A percentile compares a stretch with the other conserved stretches of the same genome.
phyloP scores from a whole-genome alignment of 306 rosid genomes.

The cucumber (Cucumis sativus) region Cucumber_9930_V3 NC_026659.2:25852001-25852500 shows the following conservation, averaged over 20 bases:
- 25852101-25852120: not conserved
- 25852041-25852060: not conserved
- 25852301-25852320: slow-evolving; percentile 34
- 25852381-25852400: slow-evolving; percentile 45
- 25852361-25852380: slow-evolving; percentile 44
- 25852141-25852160: not conserved
- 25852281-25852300: slow-evolving; percentile 71
- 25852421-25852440: slow-evolving; percentile 41
- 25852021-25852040: not conserved
- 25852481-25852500: slow-evolving; percentile 27
- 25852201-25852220: slow-evolving; percentile 12
- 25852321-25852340: slow-evolving; percentile 40
- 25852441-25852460: slow-evolving; percentile 70
- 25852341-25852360: slow-evolving; percentile 39
- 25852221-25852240: slow-evolving; percentile 27
- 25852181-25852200: not conserved
- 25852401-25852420: slow-evolving; percentile 38
- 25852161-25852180: not conserved
- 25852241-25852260: slow-evolving; percentile 32
- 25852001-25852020: no score
- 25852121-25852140: not conserved
- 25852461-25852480: slow-evolving; percentile 37
- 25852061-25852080: not conserved
- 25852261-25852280: slow-evolving; percentile 67
- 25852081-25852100: not conserved